Evolutionary conservation across 2,329 filamentous ascomycete species (phyloP), one percentile per base, ranked within the genome.

Genomic region (Trichoderma arundinaceum): DNA sequence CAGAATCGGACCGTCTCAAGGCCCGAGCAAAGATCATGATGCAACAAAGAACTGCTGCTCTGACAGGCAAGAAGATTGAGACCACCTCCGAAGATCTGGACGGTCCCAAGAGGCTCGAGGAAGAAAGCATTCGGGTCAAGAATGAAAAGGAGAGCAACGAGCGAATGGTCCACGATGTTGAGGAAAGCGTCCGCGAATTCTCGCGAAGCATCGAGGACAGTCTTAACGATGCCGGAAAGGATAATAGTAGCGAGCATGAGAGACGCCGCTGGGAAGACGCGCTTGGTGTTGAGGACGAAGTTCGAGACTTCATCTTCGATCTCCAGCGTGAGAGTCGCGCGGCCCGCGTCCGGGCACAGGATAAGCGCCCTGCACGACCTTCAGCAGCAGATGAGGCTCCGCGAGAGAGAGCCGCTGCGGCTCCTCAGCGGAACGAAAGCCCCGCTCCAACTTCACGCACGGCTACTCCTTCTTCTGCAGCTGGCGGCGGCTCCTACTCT

Each of bases 281-380:
- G 9, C 84, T 99, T 43, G 95, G 95, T 33, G 95, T 99, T 33
- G 95, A 99, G 75, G 94, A 99, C 73, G 93, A 97, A 73, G 91
- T 98, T 68, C 92, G 93, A 73, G 95, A 99, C 74, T 98, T 99
- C 77, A 99, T 99, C 76, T 98, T 95, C 75, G 95, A 98, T 71
- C 82, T 99, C 61, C 94, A 97, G 76, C 88, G 94, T 68, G 91
- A 89, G 68, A 96, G 92, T 76, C 88, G 93, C 69, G 85, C 92
- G 69, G 84, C 92, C 61, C 89, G 89, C 66, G 80, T 96, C 66
- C 83, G 86, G 66, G 79, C 82, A 56, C 87, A 85, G 74, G 89
- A 88, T 67, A 84, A 80, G 64, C 81, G 82, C 32, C 77, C 80
- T 19, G 77, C 81, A 5, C 81, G 81, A 38, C 75, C 79, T 53